phyloP scores from a whole-genome alignment of 2,329 filamentous ascomycete genomes.

The Calycina herbarum region DNA sequence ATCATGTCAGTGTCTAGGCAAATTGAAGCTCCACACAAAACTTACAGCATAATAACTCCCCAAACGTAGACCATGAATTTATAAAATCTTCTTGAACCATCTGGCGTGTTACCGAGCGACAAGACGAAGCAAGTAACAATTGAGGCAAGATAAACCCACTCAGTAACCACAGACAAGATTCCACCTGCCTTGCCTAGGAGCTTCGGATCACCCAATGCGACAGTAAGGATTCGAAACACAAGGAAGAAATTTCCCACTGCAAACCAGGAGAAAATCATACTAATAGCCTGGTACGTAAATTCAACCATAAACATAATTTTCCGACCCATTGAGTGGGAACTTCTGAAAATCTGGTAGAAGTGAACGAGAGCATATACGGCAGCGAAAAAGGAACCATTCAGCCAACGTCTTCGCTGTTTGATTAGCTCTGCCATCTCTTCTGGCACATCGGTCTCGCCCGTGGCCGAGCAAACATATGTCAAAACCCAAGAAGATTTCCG shows the following conservation, averaged over 20 bases:
- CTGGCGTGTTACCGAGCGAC: slow-evolving; percentile 86
- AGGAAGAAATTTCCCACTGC: slow-evolving; percentile 47
- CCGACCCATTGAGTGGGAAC: slow-evolving; percentile 64
- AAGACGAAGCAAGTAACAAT: slow-evolving; percentile 92
- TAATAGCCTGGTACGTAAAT: slow-evolving; percentile 68
- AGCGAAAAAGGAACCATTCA: slow-evolving; percentile 74
- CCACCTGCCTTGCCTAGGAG: slow-evolving; percentile 75
- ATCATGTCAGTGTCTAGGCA: not conserved
- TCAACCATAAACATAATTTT: slow-evolving; percentile 70
- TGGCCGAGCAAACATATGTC: slow-evolving; percentile 70
- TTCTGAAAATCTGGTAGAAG: slow-evolving; percentile 68
- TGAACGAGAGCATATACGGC: slow-evolving; percentile 71
- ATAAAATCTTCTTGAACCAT: slow-evolving; percentile 89
- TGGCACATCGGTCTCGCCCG: slow-evolving; percentile 71
- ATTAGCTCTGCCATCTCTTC: slow-evolving; percentile 70
- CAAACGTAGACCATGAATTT: slow-evolving; percentile 95
- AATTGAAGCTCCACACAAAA: slow-evolving; percentile 20
- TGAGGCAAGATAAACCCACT: slow-evolving; percentile 89
- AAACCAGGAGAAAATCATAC: slow-evolving; percentile 70
- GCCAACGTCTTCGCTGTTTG: slow-evolving; percentile 69
- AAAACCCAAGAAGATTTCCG: slow-evolving; percentile 68
- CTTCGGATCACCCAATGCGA: slow-evolving; percentile 67
- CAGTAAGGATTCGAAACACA: slow-evolving; percentile 67
- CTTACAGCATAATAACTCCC: slow-evolving; percentile 86
- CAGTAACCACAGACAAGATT: slow-evolving; percentile 84